Conservation (phyloP, 2,329 filamentous ascomycete species). For the Alternaria conjuncta region DNA sequence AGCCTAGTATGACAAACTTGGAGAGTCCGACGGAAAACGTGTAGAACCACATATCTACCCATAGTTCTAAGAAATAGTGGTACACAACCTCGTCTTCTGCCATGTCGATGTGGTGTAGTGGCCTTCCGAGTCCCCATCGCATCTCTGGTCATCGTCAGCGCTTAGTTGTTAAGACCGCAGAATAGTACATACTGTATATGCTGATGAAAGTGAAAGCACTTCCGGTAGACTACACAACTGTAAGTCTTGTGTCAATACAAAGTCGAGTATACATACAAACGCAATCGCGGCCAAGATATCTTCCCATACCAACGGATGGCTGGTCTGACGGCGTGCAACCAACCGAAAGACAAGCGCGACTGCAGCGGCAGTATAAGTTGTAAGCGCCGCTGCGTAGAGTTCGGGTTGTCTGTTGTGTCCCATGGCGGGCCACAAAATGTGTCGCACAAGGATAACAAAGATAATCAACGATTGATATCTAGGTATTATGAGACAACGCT, state of each 20-base stretch:
- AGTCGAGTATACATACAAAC: conserved; percentile 5
- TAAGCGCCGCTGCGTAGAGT: conserved; percentile 26
- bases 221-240: conserved; percentile 9
- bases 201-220: conserved; percentile 31
- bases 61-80: conserved; percentile 30
- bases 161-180: neutral
- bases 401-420: conserved; percentile 22
- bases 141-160: conserved; percentile 23
- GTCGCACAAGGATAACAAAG: neutral
- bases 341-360: conserved; percentile 22
- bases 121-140: conserved; percentile 31
- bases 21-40: conserved; percentile 31
- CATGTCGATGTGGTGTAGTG: conserved; percentile 19
- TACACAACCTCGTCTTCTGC: conserved; percentile 18
- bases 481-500: neutral
- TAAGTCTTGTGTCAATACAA: neutral
- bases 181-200: conserved; percentile 23
- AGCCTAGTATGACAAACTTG: conserved; percentile 30
- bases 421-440: conserved; percentile 9
- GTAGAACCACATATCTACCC: conserved; percentile 33
- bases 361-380: conserved; percentile 28
- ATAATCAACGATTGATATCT: neutral
- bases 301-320: conserved; percentile 26
- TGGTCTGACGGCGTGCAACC: conserved; percentile 20
- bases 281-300: conserved; percentile 29